Evolutionary conservation across 768 basidiomycete species (phyloP), one percentile per base, ranked within the genome.

Genomic region (Leucocoprinus sp.): DNA sequence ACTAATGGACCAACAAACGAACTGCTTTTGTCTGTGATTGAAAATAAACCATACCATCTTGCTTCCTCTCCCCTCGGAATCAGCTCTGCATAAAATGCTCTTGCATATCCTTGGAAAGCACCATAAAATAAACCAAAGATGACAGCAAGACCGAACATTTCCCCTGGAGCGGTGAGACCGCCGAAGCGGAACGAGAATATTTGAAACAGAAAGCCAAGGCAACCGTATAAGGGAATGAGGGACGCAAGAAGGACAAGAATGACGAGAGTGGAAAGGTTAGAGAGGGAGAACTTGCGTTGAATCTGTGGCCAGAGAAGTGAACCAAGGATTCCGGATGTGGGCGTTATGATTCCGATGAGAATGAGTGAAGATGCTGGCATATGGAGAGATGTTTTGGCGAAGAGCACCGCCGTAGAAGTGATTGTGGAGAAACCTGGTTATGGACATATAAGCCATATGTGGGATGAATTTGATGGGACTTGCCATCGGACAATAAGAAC

Each of bases 401-500:
- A 97, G 0, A 99, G 75, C 44, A 97, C 76, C 0, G 95, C 89
- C 0, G 90, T 91, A 0, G 88, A 88, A 0, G 91, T 92, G 37
- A 96, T 84, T 0, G 93, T 96, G 2, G 93, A 89, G 63, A 93
- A 93, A 1, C 84, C 89, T 90, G 29, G 6, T 23, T 3, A 11
- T n/a, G 19, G 24, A 38, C 22, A 31, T 23, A 12, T 37, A 22
- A 12, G 22, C 19, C 42, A 21, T 14, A n/a, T 19, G 31, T n/a
- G 9, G 11, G 11, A 4, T 31, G 11, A 24, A 29, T 14, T 19
- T 1, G 22, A 28, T 28, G 19, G 6, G 23, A 62, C 75, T 35
- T 42, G 87, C 91, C 89, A 55, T 98, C 93, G 1, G 87, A 90
- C 18, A 98, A 76, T 9, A 98, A 72, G 60, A 96, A 93, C 93